Evolutionary conservation across 2,329 filamentous ascomycete species (phyloP).

Genomic region (Tolypocladium ovalisporum): DNA sequence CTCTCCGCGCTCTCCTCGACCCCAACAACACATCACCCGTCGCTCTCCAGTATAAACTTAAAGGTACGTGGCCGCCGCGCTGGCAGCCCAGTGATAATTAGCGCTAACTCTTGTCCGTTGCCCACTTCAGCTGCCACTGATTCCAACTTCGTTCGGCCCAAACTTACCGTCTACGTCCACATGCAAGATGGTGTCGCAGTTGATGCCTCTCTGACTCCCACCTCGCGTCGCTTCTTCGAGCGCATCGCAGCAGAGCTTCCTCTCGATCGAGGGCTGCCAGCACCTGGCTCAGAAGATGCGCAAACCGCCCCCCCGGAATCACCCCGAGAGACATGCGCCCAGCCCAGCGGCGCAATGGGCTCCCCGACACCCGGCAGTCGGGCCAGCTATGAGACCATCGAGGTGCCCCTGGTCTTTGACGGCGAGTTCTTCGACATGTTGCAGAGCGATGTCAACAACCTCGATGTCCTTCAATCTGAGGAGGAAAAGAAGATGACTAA

Average conservation of each 20-base stretch:
- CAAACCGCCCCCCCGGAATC: neutral
- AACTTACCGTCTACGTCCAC: slow-evolving; percentile 59
- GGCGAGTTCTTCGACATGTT: slow-evolving; percentile 70
- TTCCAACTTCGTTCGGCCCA: slow-evolving; percentile 47
- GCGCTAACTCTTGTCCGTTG: neutral
- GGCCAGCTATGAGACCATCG: slow-evolving; percentile 33
- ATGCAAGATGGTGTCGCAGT: slow-evolving; percentile 55
- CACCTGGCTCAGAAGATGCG: neutral
- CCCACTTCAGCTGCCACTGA: slow-evolving; percentile 21
- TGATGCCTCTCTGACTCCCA: slow-evolving; percentile 55
- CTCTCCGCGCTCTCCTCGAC: slow-evolving; percentile 53
- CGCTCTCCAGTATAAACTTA: slow-evolving; percentile 43
- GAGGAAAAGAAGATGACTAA: slow-evolving; percentile 53
- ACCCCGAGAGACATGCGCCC: neutral
- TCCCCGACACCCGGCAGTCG: neutral
- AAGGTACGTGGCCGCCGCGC: slow-evolving; percentile 24
- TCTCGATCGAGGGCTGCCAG: slow-evolving; percentile 1
- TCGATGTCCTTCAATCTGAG: slow-evolving; percentile 56
- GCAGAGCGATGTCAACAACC: slow-evolving; percentile 55
- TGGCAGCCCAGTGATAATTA: neutral
- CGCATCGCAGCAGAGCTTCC: slow-evolving; percentile 40
- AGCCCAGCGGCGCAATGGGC: neutral
- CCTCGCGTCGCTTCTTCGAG: slow-evolving; percentile 53
- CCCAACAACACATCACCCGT: slow-evolving; percentile 34
- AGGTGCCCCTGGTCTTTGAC: slow-evolving; percentile 68